phyloP scores from a whole-genome alignment of 106 monocot genomes.

The Dioscorea alata region DNA sequence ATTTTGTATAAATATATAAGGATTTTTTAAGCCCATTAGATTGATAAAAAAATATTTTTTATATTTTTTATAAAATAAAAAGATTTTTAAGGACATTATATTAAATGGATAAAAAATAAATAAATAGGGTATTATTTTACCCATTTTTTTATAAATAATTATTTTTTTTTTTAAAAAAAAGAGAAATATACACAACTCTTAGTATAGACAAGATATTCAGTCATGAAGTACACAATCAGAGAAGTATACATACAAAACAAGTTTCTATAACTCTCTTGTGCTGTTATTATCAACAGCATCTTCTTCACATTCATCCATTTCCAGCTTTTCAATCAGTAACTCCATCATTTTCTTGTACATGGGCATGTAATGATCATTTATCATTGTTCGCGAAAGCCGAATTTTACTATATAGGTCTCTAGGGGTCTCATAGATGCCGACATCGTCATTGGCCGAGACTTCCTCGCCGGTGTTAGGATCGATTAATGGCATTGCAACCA shows the following conservation, averaged over 20 bases:
- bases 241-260: background rate
- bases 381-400: constrained; percentile 39
- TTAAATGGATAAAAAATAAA: no score
- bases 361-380: constrained; percentile 60
- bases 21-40: no score
- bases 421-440: constrained; percentile 46
- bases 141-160: no score
- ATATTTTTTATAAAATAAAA: no score
- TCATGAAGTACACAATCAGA: background rate
- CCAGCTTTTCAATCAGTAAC: constrained; percentile 29
- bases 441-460: constrained; percentile 1
- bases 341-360: constrained; percentile 42
- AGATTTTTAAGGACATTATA: no score
- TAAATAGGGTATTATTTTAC: no score
- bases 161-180: no score
- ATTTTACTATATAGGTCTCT: constrained; percentile 44
- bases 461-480: constrained; percentile 8
- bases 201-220: no score
- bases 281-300: background rate
- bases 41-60: no score
- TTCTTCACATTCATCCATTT: constrained; percentile 9
- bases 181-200: no score
- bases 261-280: background rate
- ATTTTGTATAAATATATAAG: no score
- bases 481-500: constrained; percentile 22